Percentiles rank a stretch among this genome's conserved stretches.
These are phyloP conservation scores for Aspergillus ellipticus DNA, from an alignment of 495 filamentous ascomycete genomes.

Conservation along the genomic window DNA sequence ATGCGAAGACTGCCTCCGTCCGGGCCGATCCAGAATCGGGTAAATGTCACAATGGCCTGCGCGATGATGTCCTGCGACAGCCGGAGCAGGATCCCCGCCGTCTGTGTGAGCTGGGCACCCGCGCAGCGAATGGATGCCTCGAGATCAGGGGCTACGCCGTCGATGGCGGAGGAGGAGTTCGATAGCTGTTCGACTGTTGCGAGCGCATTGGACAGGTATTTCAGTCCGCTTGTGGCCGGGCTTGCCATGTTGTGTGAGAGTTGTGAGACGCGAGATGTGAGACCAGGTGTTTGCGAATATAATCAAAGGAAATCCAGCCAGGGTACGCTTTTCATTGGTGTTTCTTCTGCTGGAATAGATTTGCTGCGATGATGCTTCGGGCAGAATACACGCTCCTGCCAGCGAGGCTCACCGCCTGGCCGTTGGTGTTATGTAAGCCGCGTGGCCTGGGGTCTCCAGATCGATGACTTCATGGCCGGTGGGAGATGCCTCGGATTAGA, in stretches of 20 bases:
- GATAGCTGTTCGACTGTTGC: slow-evolving; percentile 79
- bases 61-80: slow-evolving; percentile 87
- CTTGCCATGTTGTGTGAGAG: slow-evolving; percentile 26
- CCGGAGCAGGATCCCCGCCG: slow-evolving; percentile 79
- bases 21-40: slow-evolving; percentile 76
- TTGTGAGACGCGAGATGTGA: too few relatives aligned
- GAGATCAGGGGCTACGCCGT: slow-evolving; percentile 72
- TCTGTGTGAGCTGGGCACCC: slow-evolving; percentile 74
- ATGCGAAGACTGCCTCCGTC: slow-evolving; percentile 61
- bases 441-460: not conserved
- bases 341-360: not conserved
- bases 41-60: slow-evolving; percentile 81
- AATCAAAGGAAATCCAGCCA: too few relatives aligned
- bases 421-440: not conserved
- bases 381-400: not conserved
- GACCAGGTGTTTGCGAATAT: too few relatives aligned
- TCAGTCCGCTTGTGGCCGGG: slow-evolving; percentile 30
- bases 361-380: not conserved
- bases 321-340: not conserved
- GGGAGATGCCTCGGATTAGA: too few relatives aligned
- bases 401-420: not conserved
- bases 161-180: slow-evolving; percentile 60
- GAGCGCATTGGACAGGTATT: slow-evolving; percentile 75
- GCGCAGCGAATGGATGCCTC: slow-evolving; percentile 60
- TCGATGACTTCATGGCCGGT: not conserved